phyloP scores from a whole-genome alignment of 139 green algal genomes.

The Coelastrella sp. region DNA sequence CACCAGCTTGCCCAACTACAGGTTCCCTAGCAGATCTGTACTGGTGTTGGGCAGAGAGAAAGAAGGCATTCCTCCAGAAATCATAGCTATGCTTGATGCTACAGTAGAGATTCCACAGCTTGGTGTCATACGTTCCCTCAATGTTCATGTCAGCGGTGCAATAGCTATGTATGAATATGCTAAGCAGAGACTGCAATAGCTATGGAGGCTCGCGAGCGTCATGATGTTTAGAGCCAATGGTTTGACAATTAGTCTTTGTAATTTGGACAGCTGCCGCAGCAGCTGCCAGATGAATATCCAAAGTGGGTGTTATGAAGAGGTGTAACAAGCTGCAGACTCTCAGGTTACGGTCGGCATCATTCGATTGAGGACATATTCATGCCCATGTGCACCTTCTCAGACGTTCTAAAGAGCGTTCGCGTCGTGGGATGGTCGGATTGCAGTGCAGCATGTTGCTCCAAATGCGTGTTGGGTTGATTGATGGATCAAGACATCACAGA shows the following conservation, averaged over 20 bases:
- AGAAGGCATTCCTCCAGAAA: slow-evolving; percentile 82
- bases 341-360: too few relatives aligned
- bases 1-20: slow-evolving; percentile 60
- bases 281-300: too few relatives aligned
- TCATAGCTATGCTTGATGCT: slow-evolving; percentile 78
- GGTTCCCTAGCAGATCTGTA: slow-evolving; percentile 70
- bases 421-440: too few relatives aligned
- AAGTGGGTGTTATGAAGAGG: too few relatives aligned
- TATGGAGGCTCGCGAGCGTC: neutral
- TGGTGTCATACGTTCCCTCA: slow-evolving; percentile 90
- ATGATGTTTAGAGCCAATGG: too few relatives aligned
- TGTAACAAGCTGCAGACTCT: too few relatives aligned
- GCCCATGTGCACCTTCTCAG: too few relatives aligned
- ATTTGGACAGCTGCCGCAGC: too few relatives aligned
- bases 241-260: too few relatives aligned
- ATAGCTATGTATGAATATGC: slow-evolving; percentile 92
- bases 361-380: too few relatives aligned
- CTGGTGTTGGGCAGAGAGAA: slow-evolving; percentile 90
- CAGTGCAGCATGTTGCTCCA: too few relatives aligned
- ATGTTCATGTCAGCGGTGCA: slow-evolving; percentile 93
- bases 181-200: slow-evolving; percentile 59
- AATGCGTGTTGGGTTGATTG: neutral
- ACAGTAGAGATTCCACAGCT: slow-evolving; percentile 96
- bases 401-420: too few relatives aligned
- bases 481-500: neutral